These are phyloP conservation scores for Metschnikowia corniflorae DNA, from an alignment of 805 yeast genomes.

Conservation along the genomic window DNA sequence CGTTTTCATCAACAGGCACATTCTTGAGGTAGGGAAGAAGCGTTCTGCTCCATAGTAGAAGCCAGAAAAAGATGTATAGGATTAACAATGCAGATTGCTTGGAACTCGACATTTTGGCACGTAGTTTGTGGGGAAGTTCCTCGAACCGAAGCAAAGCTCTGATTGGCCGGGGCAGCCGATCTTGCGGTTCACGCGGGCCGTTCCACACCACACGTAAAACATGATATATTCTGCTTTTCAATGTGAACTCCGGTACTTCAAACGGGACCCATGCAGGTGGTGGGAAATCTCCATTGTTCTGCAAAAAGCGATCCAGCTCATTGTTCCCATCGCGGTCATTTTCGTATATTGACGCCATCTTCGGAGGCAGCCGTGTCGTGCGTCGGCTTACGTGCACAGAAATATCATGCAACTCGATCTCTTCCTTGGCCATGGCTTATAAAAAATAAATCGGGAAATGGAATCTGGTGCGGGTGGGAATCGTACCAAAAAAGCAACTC, in stretches of 20 bases:
- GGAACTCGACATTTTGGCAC: slow-evolving; percentile 22
- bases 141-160: slow-evolving; percentile 33
- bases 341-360: neutral
- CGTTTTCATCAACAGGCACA: slow-evolving; percentile 30
- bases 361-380: slow-evolving; percentile 1
- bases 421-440: slow-evolving; percentile 1
- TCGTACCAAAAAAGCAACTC: neutral
- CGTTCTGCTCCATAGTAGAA: slow-evolving; percentile 32
- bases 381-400: neutral
- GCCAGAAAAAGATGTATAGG: slow-evolving; percentile 48
- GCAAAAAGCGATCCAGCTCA: neutral
- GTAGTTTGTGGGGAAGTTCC: slow-evolving; percentile 40
- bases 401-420: slow-evolving; percentile 3
- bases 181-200: slow-evolving; percentile 52
- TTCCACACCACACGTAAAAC: slow-evolving; percentile 36
- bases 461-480: neutral
- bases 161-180: slow-evolving; percentile 44
- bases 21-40: slow-evolving; percentile 45
- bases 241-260: too few species aligned
- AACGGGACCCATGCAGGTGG: neutral
- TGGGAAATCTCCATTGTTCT: neutral
- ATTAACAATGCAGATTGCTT: slow-evolving; percentile 28
- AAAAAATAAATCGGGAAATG: neutral
- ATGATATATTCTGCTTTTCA: neutral
- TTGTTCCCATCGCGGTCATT: neutral